A percentile compares a stretch with the other conserved stretches of the same genome.
Evolutionary conservation across 2,329 filamentous ascomycete genomes (phyloP).

Genomic region (Alternaria sp.): DNA sequence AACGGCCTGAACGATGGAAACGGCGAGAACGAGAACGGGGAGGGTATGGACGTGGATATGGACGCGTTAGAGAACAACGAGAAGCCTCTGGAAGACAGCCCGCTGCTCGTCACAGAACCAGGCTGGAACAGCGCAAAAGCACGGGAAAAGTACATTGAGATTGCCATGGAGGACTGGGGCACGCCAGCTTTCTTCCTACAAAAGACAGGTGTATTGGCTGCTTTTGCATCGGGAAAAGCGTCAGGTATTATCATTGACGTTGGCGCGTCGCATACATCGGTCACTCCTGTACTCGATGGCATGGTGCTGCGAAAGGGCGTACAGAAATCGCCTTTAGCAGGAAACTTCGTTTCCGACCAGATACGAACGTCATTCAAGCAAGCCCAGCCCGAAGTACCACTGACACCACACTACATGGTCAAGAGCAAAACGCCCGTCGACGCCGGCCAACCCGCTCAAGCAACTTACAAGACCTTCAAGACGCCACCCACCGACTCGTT

Average conservation of each 20-base stretch:
- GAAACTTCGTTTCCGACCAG: constrained; percentile 89
- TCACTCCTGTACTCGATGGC: constrained; percentile 92
- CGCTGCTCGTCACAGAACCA: constrained; percentile 91
- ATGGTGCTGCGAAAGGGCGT: constrained; percentile 90
- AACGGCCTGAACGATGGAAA: constrained; percentile 86
- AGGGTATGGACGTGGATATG: constrained; percentile 63
- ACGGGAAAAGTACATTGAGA: constrained; percentile 92
- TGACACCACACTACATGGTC: constrained; percentile 88
- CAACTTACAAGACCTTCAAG: constrained; percentile 75
- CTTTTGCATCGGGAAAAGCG: constrained; percentile 92
- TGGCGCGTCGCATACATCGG: constrained; percentile 85
- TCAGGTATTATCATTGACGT: constrained; percentile 93
- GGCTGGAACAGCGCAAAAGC: constrained; percentile 90
- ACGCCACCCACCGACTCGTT: constrained; percentile 72
- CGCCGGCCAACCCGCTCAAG: constrained; percentile 80
- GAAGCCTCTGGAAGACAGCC: constrained; percentile 86
- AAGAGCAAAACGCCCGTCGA: constrained; percentile 89
- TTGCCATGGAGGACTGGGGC: constrained; percentile 97
- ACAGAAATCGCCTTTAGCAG: constrained; percentile 83
- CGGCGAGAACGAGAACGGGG: constrained; percentile 67
- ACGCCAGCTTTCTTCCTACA: constrained; percentile 94
- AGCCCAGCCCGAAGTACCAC: constrained; percentile 72
- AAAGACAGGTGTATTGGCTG: constrained; percentile 85
- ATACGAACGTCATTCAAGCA: constrained; percentile 81
- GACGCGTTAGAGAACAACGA: constrained; percentile 69